Evolutionary conservation across 768 basidiomycete species (phyloP).

Genomic region (Hygrophoropsis aurantiaca): DNA sequence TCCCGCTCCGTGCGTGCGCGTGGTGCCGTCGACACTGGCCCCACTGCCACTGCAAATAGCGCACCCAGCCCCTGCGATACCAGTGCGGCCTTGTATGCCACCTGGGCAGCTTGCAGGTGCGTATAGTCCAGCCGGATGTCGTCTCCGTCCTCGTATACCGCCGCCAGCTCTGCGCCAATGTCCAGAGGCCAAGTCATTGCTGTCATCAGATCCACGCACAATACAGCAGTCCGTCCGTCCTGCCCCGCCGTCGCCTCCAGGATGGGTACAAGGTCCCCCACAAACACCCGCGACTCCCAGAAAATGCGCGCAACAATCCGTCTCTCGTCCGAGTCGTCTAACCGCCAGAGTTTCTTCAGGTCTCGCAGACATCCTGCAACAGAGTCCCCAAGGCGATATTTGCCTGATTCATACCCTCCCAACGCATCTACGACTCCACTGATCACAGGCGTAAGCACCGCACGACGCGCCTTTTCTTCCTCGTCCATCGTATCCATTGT

Average conservation of each 20-base stretch:
- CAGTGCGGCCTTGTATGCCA: conserved; percentile 85
- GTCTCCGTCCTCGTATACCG: conserved; percentile 79
- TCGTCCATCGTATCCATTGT: conserved; percentile 22
- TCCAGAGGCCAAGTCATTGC: conserved; percentile 99
- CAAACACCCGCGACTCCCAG: conserved; percentile 81
- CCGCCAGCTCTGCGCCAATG: conserved; percentile 89
- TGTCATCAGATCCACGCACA: conserved; percentile 85
- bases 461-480: conserved; percentile 41
- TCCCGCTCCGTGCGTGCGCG: conserved; percentile 80
- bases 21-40: conserved; percentile 68
- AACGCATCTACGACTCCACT: conserved; percentile 77
- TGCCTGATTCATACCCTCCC: conserved; percentile 67
- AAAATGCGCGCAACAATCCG: conserved; percentile 93
- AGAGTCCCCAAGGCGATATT: conserved; percentile 79
- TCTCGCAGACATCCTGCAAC: conserved; percentile 86
- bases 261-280: conserved; percentile 87
- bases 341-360: conserved; percentile 92
- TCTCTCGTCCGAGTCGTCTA: conserved; percentile 96
- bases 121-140: conserved; percentile 84
- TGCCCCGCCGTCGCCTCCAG: conserved; percentile 78
- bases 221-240: conserved; percentile 77
- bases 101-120: conserved; percentile 74
- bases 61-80: conserved; percentile 66
- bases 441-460: conserved; percentile 66
- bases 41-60: conserved; percentile 72